Evolutionary conservation across 2,329 filamentous ascomycete species (phyloP), one percentile per base, ranked within the genome.

Genomic region (Bipolaris gigantea): DNA sequence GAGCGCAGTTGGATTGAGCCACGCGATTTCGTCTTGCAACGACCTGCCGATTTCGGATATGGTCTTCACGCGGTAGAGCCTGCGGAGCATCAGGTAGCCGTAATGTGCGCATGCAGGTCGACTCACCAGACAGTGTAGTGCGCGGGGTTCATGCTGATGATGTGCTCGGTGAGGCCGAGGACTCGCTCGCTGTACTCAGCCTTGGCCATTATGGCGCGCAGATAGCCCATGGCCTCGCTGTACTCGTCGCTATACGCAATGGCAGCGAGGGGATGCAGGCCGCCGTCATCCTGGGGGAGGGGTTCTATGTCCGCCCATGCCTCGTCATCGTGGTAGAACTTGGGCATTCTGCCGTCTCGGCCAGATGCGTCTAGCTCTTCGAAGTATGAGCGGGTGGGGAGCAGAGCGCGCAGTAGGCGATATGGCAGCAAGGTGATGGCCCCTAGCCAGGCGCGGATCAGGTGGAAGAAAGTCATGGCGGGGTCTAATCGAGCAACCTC

Each of bases 61-160:
- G 48, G 88, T 89, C 68, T 88, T 85, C 63, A 92, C 91, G 57
- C 94, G 89, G 80, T 96, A 99, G 19, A 97, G 85, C 82, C 83
- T 85, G 59, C 7, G n/a, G 33, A 38, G 9, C 38, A 57, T 69
- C 45, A 69, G 27, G 60, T 40, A 16, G 30, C 6, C 39, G 41
- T 50, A 40, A 27, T 15, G 32, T n/a, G 30, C 39, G 18, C 8
- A 35, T 11, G 46, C 36, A 46, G 32, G 33, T 33, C 27, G 18
- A 69, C 77, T 59, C 70, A 84, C 94, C 94, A 99, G 57, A 97
- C 93, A 15, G 94, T 99, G 78, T 99, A 99, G 79, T 99, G 94
- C 0, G 94, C 92, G 15, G 94, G 90, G 75, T 99, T 99, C 83
- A 97, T 86, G 56, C 81, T 80, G 71, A 99, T 97, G 70, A 99